Base-by-base conservation (phyloP, 495 filamentous ascomycete species). In the Daldinia childiae region DNA sequence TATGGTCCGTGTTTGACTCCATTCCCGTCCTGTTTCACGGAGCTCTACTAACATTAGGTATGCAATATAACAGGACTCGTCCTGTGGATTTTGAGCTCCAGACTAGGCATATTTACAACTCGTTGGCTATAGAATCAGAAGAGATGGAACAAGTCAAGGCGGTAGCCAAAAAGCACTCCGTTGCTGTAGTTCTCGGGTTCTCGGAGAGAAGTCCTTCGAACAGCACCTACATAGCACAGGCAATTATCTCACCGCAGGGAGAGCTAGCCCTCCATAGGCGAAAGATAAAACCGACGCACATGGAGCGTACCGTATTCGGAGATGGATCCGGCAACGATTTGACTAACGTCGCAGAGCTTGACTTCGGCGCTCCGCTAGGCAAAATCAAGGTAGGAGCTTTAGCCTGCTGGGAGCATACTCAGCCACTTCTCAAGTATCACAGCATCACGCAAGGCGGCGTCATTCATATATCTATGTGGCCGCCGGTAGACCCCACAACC, bases 391-490 rank as follows among this genome's bases (percentile, higher is more conserved):
- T 88, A 17, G 87, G 87, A 1, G 74, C 74, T 0, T 69, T 89
- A 6, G 77, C 79, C 4, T 88, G 88, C 78, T 89, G 84, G 86
- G 87, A 91, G 68, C 87, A 90, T 72, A 79, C 80, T 6, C 86
- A 90, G 73, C 87, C 87, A 7, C 78, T 90, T 14, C 79, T 91
- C 19, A 89, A 88, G 71, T 89, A 87, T 60, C 81, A 89, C 62
- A 86, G 83, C 3, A 80, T 77, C 43, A 66, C 77, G 0, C 87
- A 87, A 71, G 69, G 79, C 1, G 87, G 86, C 51, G 69, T 83
- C 24, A 83, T 90, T 50, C 89, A 90, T 72, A 81, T 89, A 12
- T 80, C 87, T 1, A 85, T 84, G n/a, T 90, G 87, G 88, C 89
- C 89, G 4, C 76, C 76, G 15, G 2, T 84, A 14, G 67, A 74